Percentiles rank a stretch among this genome's conserved stretches.
Evolutionary conservation across 768 basidiomycete genomes (phyloP).

Genomic region (Kwoniella botswanensis): DNA sequence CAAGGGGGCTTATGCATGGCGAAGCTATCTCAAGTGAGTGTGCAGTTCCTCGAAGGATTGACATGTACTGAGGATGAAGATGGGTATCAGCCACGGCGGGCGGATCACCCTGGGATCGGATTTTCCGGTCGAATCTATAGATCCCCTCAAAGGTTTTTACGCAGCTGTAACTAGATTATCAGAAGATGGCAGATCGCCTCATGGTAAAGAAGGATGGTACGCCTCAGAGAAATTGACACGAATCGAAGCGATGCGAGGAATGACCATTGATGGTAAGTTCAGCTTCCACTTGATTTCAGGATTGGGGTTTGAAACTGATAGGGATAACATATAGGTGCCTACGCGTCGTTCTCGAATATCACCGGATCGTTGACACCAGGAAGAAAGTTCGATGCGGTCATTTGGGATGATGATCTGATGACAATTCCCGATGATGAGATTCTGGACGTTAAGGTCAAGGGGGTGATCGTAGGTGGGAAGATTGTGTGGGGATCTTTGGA

Average conservation of each 20-base stretch:
- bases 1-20: conserved; percentile 88
- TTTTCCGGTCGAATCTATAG: conserved; percentile 89
- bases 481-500: conserved; percentile 65
- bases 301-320: background rate
- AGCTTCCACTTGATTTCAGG: background rate
- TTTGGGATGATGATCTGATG: conserved; percentile 83
- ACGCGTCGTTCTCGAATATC: conserved; percentile 73
- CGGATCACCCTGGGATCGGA: conserved; percentile 85
- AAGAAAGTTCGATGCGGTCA: conserved; percentile 85
- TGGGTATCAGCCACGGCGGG: conserved; percentile 50
- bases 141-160: conserved; percentile 87
- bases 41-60: background rate
- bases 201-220: conserved; percentile 84
- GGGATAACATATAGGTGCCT: conserved; percentile 65
- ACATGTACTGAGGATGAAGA: background rate
- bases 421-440: conserved; percentile 66
- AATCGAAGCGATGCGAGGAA: conserved; percentile 74
- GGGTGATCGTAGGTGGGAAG: conserved; percentile 77
- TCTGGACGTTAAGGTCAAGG: conserved; percentile 68
- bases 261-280: conserved; percentile 71
- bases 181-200: conserved; percentile 74
- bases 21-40: conserved; percentile 71
- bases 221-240: conserved; percentile 76
- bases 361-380: conserved; percentile 76
- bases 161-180: conserved; percentile 80